Evolutionary conservation across 1,139 yeast genomes (phyloP), one percentile per base, ranked within the genome.

Genomic region (Sugiyamaella paludigena): DNA sequence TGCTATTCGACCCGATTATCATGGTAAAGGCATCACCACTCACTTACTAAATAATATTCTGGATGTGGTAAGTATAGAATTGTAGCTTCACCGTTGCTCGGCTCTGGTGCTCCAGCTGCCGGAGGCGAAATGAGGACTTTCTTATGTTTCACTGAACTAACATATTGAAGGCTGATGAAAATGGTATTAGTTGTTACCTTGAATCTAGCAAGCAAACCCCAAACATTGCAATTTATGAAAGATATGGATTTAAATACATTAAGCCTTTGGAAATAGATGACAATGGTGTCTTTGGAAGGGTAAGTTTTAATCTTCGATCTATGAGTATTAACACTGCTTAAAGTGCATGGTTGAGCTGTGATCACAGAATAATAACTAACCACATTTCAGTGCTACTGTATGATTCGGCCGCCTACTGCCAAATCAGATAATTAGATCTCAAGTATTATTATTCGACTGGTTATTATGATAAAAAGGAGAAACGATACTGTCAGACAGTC

Each of bases 151-250:
- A 7, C 9, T 5, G 15, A 29, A 24, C 39, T 34, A 35, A 34
- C 39, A 29, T 2, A 13, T 10, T 10, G 27, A 16, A 28, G 34
- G 45, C 45, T 6, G 45, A 42, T 26, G 34, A 7, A 28, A 15
- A 26, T 11, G 27, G 29, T 8, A 26, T 34, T 34, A 32, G 40
- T 10, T 42, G 45, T 30, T 42, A 42, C 24, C 15, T 42, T 7
- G 45, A 35, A 27, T 42, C 45, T 5, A 42, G 45, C 19, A 42
- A 43, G 36, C 36, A 28, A 27, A 24, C 32, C 2, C 45, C 45
- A 9, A 42, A 42, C 24, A 42, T 42, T 33, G 12, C 40, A 7
- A 42, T 43, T 8, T 43, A 43, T 16, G 46, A 43, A 29, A 29
- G 46, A 19, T 43, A 36, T n/a, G 46, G 46, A 5, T 42, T 42